phyloP scores from a whole-genome alignment of 2,329 filamentous ascomycete genomes.

The Penicillium sp. region DNA sequence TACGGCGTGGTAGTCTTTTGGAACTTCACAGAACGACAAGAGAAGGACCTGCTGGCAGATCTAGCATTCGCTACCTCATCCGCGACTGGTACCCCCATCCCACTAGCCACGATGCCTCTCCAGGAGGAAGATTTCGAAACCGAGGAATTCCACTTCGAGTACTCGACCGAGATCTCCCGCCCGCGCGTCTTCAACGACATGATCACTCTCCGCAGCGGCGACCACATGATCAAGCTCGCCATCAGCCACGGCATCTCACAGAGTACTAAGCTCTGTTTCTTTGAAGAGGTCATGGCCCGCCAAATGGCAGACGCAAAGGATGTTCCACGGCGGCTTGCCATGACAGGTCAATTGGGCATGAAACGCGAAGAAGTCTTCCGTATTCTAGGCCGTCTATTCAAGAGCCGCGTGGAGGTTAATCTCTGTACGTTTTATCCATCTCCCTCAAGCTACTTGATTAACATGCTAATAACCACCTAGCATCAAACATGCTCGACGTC shows the following conservation, averaged over 20 bases:
- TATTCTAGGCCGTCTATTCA: slow-evolving; percentile 85
- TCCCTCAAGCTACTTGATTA: background rate
- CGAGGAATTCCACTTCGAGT: slow-evolving; percentile 98
- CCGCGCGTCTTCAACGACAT: slow-evolving; percentile 98
- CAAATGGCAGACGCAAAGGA: slow-evolving; percentile 93
- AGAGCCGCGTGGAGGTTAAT: slow-evolving; percentile 93
- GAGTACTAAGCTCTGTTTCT: slow-evolving; percentile 92
- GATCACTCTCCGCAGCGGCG: slow-evolving; percentile 90
- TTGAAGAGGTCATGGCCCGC: slow-evolving; percentile 90
- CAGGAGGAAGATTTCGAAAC: slow-evolving; percentile 91
- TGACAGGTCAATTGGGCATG: slow-evolving; percentile 89
- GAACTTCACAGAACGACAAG: slow-evolving; percentile 95
- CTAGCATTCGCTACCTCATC: slow-evolving; percentile 69
- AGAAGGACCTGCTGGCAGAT: slow-evolving; percentile 93
- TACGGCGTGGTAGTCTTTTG: slow-evolving; percentile 98
- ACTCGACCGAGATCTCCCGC: slow-evolving; percentile 77
- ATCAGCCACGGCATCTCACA: slow-evolving; percentile 97
- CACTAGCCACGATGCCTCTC: slow-evolving; percentile 72
- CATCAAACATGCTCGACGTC: slow-evolving; percentile 91
- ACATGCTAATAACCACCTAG: slow-evolving; percentile 44
- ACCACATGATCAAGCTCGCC: slow-evolving; percentile 98
- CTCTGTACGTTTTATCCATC: slow-evolving; percentile 64
- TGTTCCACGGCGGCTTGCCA: slow-evolving; percentile 79
- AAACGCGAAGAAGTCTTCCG: slow-evolving; percentile 85
- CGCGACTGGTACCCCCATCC: slow-evolving; percentile 42